Base-by-base conservation (phyloP, 2,329 filamentous ascomycete genomes). In the Ilyonectria destructans region DNA sequence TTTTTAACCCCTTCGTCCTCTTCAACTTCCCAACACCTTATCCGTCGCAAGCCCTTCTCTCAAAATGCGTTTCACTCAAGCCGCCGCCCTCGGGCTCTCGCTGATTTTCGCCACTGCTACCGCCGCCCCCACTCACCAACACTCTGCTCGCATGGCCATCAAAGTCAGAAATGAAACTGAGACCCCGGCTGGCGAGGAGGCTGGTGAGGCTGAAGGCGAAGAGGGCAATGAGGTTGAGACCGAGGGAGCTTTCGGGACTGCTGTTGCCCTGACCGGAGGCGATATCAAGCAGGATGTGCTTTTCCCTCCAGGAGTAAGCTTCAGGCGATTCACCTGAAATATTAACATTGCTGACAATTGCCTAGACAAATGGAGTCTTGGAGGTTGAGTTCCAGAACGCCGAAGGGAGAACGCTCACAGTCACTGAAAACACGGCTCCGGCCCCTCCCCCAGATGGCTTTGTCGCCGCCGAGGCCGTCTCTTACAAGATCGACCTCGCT, bases 341-440 rank as follows among this genome's bases (percentile, higher is more conserved):
- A 3, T 8, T 12, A 4, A 35, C 8, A 10, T 6, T 6, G 19
- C 62, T 69, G 46, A 69, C 49, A 40, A 26, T 10, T 6, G 1
- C 10, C 21, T 19, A 75, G 75, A 65, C 67, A 37, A 79, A 78
- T 57, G 81, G 80, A n/a, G 63, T 67, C 17, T 75, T 84, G 58
- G 82, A 84, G 61, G 73, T 82, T 64, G 82, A 84, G 70, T 81
- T 83, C 72, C 75, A 81, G 63, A 81, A 81, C 65, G 79, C 58
- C 71, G 45, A 75, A 78, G n/a, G 76, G 70, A n/a, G 73, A 83
- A 9, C 78, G 75, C 45, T 82, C 83, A 58, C 79, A 77, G 31
- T 80, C 82, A 69, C 48, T 12, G 33, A 54, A 15, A 83, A 83
- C 75, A 70, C 69, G 19, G 76, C 70, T 7, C 81, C 81, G 0